Evolutionary conservation across 257 asterid species (phyloP).

Genomic region (Nicotiana attenuata): DNA sequence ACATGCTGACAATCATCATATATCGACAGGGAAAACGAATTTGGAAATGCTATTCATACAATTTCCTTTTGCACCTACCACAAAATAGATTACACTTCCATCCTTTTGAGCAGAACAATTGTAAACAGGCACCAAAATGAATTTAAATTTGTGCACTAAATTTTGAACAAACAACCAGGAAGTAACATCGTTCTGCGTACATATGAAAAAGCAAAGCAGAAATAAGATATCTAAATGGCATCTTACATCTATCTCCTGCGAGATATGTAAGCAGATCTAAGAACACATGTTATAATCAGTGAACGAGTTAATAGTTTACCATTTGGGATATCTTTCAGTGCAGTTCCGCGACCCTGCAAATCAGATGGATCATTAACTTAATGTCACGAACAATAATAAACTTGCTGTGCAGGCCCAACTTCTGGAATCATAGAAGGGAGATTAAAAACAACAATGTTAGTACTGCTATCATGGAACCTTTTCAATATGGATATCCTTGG

Average conservation of each 20-base stretch:
- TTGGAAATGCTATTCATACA: too few species aligned
- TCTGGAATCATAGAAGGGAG: background rate
- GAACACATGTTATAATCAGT: background rate
- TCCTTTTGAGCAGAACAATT: too few species aligned
- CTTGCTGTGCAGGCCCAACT: background rate
- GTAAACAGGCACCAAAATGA: too few species aligned
- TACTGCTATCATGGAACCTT: constrained; percentile 43
- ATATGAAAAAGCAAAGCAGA: background rate
- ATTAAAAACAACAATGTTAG: background rate
- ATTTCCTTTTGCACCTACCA: too few species aligned
- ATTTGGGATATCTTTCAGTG: constrained; percentile 86
- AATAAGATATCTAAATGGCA: background rate
- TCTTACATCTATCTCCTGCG: background rate
- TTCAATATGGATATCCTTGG: constrained; percentile 64
- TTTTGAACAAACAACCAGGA: background rate
- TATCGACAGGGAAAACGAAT: too few species aligned
- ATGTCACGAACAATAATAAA: background rate
- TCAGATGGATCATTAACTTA: background rate
- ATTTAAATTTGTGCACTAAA: background rate
- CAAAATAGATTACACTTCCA: too few species aligned
- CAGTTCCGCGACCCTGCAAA: constrained; percentile 92
- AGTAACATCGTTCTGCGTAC: background rate
- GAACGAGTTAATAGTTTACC: constrained; percentile 48
- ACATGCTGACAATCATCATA: too few species aligned
- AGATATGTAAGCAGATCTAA: background rate